A percentile compares a stretch with the other conserved stretches of the same genome.
phyloP scores from a whole-genome alignment of 495 filamentous ascomycete species.

The Hypoxylon crocopeplum region DNA sequence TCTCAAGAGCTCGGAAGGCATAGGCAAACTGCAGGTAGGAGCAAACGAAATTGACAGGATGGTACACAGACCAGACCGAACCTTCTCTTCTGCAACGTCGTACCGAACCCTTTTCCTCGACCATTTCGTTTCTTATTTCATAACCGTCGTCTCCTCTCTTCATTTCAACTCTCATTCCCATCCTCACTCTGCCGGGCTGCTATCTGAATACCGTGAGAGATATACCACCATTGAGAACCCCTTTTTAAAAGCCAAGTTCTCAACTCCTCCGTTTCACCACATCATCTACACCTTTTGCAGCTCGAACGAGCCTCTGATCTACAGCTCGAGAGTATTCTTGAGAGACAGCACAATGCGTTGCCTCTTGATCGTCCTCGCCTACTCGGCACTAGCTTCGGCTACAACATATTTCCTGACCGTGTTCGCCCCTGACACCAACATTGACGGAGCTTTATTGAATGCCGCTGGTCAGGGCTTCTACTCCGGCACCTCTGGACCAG shows the following conservation, averaged over 20 bases:
- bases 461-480: conserved; percentile 33
- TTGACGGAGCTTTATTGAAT: conserved; percentile 27
- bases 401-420: conserved; percentile 31
- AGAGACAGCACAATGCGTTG: conserved; percentile 9
- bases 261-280: too few species aligned
- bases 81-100: conserved; percentile 4
- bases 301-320: not conserved
- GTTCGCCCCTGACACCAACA: conserved; percentile 26
- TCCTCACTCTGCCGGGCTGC: too few species aligned
- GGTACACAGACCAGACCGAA: not conserved
- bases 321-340: not conserved
- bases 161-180: not conserved
- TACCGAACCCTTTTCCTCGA: too few species aligned
- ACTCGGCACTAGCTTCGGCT: conserved; percentile 21
- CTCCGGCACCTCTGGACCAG: conserved; percentile 23
- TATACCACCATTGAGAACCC: not conserved
- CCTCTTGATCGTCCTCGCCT: conserved; percentile 2
- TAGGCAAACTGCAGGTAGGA: conserved; percentile 6
- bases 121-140: not conserved
- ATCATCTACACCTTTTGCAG: not conserved
- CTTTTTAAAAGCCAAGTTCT: not conserved
- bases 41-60: conserved; percentile 8
- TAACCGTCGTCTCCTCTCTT: not conserved
- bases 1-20: not conserved
- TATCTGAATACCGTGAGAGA: not conserved